A percentile compares a stretch with the other conserved stretches of the same genome.
These are phyloP conservation scores for Ganoderma sinense DNA, from an alignment of 1,284 basidiomycete species.

Conservation along the genomic window DNA sequence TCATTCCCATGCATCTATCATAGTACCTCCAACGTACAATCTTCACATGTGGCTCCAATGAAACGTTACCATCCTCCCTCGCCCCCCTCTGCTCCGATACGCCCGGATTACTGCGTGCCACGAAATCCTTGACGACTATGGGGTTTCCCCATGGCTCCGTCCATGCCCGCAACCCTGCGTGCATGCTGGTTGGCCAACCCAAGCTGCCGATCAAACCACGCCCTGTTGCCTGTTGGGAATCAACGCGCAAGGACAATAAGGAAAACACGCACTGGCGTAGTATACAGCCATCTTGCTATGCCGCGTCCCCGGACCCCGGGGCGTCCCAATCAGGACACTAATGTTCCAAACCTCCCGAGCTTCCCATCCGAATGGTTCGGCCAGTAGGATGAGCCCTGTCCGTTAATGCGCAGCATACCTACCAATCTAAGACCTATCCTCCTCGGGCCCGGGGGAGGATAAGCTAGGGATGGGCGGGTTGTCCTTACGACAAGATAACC, in stretches of 20 bases:
- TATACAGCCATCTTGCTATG: background rate
- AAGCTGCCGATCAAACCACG: too few relatives aligned
- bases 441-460: background rate
- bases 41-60: background rate
- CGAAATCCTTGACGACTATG: too few relatives aligned
- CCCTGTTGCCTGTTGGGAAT: too few relatives aligned
- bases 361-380: background rate
- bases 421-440: conserved; percentile 2
- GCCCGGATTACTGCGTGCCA: too few relatives aligned
- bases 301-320: background rate
- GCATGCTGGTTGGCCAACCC: too few relatives aligned
- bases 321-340: background rate
- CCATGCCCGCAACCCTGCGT: too few relatives aligned
- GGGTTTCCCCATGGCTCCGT: too few relatives aligned
- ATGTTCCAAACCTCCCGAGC: background rate
- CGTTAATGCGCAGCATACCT: background rate
- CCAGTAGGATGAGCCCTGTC: background rate
- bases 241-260: too few relatives aligned
- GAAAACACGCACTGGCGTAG: background rate
- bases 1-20: background rate
- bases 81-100: background rate
- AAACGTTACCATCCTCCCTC: background rate
- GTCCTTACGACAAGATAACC: conserved; percentile 6
- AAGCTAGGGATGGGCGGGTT: background rate
- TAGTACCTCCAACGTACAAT: background rate